Conservation (phyloP, 2,329 filamentous ascomycete species). For the Pseudogymnoascus sp. region DNA sequence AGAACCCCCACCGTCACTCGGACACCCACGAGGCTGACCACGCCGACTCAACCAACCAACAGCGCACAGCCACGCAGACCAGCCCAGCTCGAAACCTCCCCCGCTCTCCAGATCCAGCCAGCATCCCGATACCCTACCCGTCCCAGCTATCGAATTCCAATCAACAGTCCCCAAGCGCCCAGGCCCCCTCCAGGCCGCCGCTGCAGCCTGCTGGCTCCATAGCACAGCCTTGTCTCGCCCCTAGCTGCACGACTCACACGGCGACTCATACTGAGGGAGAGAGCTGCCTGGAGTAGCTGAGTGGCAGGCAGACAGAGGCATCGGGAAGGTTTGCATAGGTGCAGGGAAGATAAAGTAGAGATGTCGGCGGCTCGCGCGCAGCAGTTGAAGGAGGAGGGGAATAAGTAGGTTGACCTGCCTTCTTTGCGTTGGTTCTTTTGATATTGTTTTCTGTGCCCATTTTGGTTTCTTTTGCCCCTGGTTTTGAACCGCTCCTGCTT, state of each 20-base stretch:
- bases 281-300: neutral
- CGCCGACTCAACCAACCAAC: neutral
- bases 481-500: neutral
- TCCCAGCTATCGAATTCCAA: neutral
- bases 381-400: conserved; percentile 8
- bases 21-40: neutral
- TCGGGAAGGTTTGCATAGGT: neutral
- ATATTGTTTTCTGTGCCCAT: neutral
- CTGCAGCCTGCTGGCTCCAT: neutral
- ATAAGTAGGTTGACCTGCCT: conserved; percentile 4
- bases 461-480: neutral
- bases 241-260: neutral
- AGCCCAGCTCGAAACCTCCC: neutral
- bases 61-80: neutral
- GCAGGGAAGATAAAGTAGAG: neutral
- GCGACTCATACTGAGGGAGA: neutral
- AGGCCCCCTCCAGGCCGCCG: neutral
- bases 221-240: neutral
- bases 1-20: neutral
- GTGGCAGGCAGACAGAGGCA: neutral
- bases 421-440: neutral
- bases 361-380: neutral
- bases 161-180: neutral
- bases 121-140: neutral
- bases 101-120: neutral